Evolutionary conservation across 306 rosid species (phyloP), one percentile per base, ranked within the genome.

Genomic region (Trifolium pratense): DNA sequence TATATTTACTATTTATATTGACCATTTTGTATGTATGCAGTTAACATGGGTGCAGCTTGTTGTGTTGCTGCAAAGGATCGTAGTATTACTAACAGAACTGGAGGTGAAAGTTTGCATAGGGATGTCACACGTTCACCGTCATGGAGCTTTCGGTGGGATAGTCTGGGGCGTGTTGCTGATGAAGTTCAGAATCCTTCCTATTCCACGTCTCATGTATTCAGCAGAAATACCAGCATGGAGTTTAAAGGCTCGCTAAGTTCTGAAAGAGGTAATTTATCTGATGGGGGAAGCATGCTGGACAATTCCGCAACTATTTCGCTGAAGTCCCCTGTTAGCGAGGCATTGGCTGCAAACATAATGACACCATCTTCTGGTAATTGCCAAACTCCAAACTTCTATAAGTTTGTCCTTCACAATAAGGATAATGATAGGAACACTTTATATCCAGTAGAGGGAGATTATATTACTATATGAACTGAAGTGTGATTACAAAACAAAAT

Each of bases 301-400:
- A 85, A 82, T 77, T 80, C 84, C 72, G 89, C 77, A 16, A 85
- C 96, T 34, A 42, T 77, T 71, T 88, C 91, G 45, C 84, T 79
- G 39, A 90, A 90, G 76, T 90, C 90, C 42, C 80, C 89, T 5
- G 72, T 76, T 46, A 87, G 86, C 49, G 89, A 87, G 69, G 73
- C 85, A 42, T 67, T 75, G 26, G 81, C 67, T 81, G 79, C 81
- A 64, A 87, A 85, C 79, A 76, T 72, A 55, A 81, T 85, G 91
- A 83, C 96, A 58, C 88, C 89, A n/a, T 83, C 84, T 70, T 90
- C 96, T 56, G 96, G 96, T 90, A 75, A 81, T 71, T 65, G 67
- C 45, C 74, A 39, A 62, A 60, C 72, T 57, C 34, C 20, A 17
- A 68, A 29, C 15, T 29, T 17, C 55, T 45, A 53, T 26, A 60